Conservation (phyloP, 192 early-diverging fungal species). For the Entrophospora sp. region DNA sequence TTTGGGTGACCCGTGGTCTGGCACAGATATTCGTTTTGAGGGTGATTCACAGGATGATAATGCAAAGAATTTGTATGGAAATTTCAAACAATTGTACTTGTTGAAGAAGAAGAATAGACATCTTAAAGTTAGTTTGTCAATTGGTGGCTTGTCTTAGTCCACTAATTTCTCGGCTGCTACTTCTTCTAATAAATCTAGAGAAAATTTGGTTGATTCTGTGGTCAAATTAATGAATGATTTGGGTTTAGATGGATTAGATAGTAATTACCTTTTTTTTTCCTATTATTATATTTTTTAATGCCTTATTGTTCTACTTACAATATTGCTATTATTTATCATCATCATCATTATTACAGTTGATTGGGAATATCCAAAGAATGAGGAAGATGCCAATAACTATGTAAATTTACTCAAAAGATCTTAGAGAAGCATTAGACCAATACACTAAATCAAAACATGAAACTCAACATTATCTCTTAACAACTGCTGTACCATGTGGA, state of each 20-base stretch:
- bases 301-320: no score
- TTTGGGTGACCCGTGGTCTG: constrained; percentile 71
- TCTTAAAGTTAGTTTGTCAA: constrained; percentile 58
- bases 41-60: constrained; percentile 50
- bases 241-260: constrained; percentile 48
- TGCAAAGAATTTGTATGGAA: constrained; percentile 44
- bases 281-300: no score
- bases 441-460: constrained; percentile 32
- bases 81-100: constrained; percentile 53
- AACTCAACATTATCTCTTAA: constrained; percentile 46
- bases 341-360: constrained; percentile 31
- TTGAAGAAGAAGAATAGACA: constrained; percentile 62
- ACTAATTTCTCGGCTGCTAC: constrained; percentile 61
- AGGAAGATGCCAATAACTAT: constrained; percentile 75
- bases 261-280: constrained; percentile 19
- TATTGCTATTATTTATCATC: no score
- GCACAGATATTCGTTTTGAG: constrained; percentile 56
- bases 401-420: constrained; percentile 61
- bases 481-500: constrained; percentile 59
- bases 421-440: constrained; percentile 60
- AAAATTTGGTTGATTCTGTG: constrained; percentile 47
- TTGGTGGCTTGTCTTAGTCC: constrained; percentile 76
- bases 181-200: constrained; percentile 33
- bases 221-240: constrained; percentile 37
- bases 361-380: constrained; percentile 73